Evolutionary conservation across 352 stramenopile genomes (phyloP).

Genomic region (Aphanomyces cochlioides): DNA sequence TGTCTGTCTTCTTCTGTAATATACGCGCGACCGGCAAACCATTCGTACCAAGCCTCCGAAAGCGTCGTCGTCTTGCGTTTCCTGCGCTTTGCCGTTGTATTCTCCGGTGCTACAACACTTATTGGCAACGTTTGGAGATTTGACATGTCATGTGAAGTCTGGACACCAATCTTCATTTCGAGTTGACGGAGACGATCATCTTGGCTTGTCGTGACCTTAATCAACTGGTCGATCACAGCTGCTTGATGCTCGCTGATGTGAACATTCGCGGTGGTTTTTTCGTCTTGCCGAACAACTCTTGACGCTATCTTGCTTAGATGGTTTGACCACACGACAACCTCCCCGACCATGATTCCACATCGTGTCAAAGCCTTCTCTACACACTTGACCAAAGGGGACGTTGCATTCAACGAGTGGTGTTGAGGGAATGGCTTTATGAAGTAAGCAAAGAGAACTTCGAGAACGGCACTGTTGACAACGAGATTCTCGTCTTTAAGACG

Average conservation of each 20-base stretch:
- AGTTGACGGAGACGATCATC: neutral
- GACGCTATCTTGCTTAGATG: no score
- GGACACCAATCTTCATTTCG: neutral
- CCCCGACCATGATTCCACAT: no score
- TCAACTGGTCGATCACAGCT: slow-evolving; percentile 1
- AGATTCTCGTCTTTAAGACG: neutral
- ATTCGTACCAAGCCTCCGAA: neutral
- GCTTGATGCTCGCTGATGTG: neutral
- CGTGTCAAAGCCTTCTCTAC: no score
- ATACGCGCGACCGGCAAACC: neutral
- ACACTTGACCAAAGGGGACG: no score
- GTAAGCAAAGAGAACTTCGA: neutral
- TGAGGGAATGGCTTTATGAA: neutral
- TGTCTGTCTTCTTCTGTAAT: neutral
- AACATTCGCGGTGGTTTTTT: neutral
- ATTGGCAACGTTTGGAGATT: neutral
- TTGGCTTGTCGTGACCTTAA: neutral
- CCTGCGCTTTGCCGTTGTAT: neutral
- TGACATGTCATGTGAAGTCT: neutral
- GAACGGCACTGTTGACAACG: neutral
- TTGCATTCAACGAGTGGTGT: no score
- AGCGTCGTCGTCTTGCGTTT: neutral
- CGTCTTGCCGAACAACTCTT: neutral
- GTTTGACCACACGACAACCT: no score
- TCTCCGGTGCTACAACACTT: neutral